Conservation (phyloP, 1,284 basidiomycete genomes). For the Heterobasidion occidentale region DNA sequence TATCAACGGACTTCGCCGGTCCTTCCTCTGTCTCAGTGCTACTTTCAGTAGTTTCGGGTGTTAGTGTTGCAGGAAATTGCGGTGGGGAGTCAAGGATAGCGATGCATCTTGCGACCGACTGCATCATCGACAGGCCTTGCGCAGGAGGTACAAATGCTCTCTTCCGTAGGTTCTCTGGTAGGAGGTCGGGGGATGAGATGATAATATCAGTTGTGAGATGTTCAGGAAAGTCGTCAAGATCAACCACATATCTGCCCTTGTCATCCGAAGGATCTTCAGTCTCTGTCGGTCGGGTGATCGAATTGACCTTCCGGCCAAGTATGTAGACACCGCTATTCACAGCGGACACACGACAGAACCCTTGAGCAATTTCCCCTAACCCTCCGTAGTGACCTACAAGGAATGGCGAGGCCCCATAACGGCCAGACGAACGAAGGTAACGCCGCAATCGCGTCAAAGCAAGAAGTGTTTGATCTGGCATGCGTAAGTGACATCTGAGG, state of each 20-base stretch:
- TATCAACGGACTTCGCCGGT: not conserved
- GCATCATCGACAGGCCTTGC: constrained; percentile 7
- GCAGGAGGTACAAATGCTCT: constrained; percentile 10
- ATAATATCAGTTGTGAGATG: constrained; percentile 38
- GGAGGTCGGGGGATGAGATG: constrained; percentile 30
- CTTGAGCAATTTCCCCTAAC: constrained; percentile 86
- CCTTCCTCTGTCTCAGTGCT: no score
- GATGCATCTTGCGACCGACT: constrained; percentile 53
- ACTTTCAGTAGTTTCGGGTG: no score
- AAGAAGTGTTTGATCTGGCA: constrained; percentile 53
- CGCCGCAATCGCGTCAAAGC: constrained; percentile 61
- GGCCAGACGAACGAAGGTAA: constrained; percentile 76
- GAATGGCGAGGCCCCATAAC: constrained; percentile 88
- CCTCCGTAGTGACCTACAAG: constrained; percentile 94
- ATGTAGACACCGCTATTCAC: constrained; percentile 84
- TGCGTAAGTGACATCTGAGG: not conserved
- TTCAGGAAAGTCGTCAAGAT: constrained; percentile 56
- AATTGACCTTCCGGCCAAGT: constrained; percentile 52
- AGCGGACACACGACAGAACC: constrained; percentile 85
- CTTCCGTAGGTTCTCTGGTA: constrained; percentile 22
- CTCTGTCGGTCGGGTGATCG: constrained; percentile 23
- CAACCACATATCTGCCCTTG: constrained; percentile 32
- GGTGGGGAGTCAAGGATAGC: constrained; percentile 54
- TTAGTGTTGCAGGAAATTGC: constrained; percentile 17
- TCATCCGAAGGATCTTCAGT: constrained; percentile 2